These are phyloP conservation scores for Fusarium mexicanum DNA, from an alignment of 2,329 filamentous ascomycete species.

Conservation along the genomic window DNA sequence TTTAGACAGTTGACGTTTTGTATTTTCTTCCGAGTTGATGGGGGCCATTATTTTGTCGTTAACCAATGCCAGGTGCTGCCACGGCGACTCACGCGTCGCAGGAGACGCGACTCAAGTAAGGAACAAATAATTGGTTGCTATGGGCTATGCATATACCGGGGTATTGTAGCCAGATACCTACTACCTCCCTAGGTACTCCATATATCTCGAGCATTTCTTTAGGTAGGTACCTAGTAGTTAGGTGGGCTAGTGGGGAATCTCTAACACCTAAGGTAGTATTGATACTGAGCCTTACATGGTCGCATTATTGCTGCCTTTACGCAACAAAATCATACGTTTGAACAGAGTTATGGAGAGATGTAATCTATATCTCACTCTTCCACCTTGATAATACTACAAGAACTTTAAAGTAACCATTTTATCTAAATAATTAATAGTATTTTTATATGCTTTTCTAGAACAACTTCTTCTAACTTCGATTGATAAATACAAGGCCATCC, in stretches of 20 bases:
- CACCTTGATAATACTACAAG: neutral
- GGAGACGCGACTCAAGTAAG: conserved; percentile 43
- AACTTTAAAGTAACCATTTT: neutral
- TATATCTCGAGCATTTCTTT: neutral
- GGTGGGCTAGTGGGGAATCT: neutral
- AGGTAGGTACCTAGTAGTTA: neutral
- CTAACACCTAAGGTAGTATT: neutral
- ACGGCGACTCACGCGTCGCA: conserved; percentile 41
- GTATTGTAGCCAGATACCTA: neutral
- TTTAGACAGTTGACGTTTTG: conserved; percentile 24
- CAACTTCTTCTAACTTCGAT: too few species aligned
- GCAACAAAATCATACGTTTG: neutral
- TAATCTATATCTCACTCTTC: neutral
- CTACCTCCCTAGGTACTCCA: too few species aligned
- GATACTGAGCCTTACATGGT: neutral
- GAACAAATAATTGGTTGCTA: conserved; percentile 32
- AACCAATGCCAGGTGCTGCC: conserved; percentile 13
- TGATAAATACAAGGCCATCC: neutral
- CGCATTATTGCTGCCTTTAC: neutral
- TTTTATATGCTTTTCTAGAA: too few species aligned
- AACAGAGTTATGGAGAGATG: neutral
- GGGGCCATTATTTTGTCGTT: conserved; percentile 39
- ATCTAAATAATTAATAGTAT: too few species aligned
- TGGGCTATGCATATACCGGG: conserved; percentile 36
- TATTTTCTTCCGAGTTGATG: conserved; percentile 27